Conservation (phyloP, 2,329 filamentous ascomycete genomes). For the Bertia moriformis region DNA sequence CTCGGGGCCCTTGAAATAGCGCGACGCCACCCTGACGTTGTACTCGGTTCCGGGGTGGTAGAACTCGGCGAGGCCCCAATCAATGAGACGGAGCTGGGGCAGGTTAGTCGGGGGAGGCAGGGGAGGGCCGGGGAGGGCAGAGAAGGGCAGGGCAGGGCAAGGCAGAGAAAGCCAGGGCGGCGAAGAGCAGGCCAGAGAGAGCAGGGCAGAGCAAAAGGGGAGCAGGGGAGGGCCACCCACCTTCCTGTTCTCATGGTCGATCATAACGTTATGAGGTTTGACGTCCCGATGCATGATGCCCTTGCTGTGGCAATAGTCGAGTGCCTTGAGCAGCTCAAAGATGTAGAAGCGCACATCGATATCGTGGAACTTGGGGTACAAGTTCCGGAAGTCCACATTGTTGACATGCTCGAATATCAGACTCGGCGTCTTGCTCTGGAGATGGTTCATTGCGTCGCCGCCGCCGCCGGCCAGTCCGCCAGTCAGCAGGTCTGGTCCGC, state of each 20-base stretch:
- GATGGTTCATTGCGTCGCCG: no score
- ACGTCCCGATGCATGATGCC: not conserved
- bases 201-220: not conserved
- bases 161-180: not conserved
- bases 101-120: conserved; percentile 6
- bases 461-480: no score
- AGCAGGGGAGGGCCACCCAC: conserved; percentile 32
- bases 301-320: not conserved
- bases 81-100: conserved; percentile 77
- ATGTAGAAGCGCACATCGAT: conserved; percentile 98
- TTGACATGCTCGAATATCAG: conserved; percentile 97
- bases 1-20: conserved; percentile 97
- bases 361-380: conserved; percentile 95
- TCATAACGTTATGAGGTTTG: conserved; percentile 9
- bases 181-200: conserved; percentile 4
- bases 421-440: conserved; percentile 94
- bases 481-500: no score
- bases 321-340: conserved; percentile 43
- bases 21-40: conserved; percentile 89
- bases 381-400: conserved; percentile 92
- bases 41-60: conserved; percentile 98
- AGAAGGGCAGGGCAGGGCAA: not conserved
- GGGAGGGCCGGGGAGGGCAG: conserved; percentile 3
- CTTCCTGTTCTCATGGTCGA: conserved; percentile 97
- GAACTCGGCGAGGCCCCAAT: conserved; percentile 97